phyloP scores from a whole-genome alignment of 2,329 filamentous ascomycete species.

The Ceratocystis papillata region DNA sequence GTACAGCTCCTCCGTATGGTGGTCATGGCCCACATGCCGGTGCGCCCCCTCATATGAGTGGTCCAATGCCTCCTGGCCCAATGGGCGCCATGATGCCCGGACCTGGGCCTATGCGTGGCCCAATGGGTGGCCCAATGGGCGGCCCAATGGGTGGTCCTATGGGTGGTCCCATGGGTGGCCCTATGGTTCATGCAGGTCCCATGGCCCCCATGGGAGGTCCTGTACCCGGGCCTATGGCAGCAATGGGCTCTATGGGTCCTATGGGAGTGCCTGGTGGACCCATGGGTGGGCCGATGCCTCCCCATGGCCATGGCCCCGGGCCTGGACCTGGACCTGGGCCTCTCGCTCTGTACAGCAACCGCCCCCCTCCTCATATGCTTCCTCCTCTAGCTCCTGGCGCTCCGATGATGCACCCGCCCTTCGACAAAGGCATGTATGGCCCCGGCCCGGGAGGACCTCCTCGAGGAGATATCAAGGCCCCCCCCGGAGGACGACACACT shows the following conservation, averaged over 20 bases:
- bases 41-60: not conserved
- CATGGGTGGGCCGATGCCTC: conserved; percentile 18
- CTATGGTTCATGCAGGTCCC: not conserved
- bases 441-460: conserved; percentile 21
- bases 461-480: conserved; percentile 20
- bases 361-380: conserved; percentile 16
- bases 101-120: conserved; percentile 7
- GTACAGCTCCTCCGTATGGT: conserved; percentile 20
- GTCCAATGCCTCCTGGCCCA: conserved; percentile 8
- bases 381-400: conserved; percentile 16
- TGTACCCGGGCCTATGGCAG: conserved; percentile 11
- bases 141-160: conserved; percentile 9
- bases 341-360: conserved; percentile 20
- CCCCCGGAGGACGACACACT: conserved; percentile 17
- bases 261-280: conserved; percentile 18
- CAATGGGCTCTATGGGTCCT: conserved; percentile 17
- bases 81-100: not conserved
- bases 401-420: conserved; percentile 18
- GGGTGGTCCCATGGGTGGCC: not conserved
- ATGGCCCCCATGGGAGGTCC: conserved; percentile 11
- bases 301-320: conserved; percentile 8
- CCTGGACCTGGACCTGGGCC: not conserved
- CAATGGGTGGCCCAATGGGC: not conserved
- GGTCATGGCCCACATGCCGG: conserved; percentile 2
- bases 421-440: conserved; percentile 21